Percentiles rank a stretch among this genome's conserved stretches.
Evolutionary conservation across 805 yeast genomes (phyloP).

Genomic region (Debaryomyces maramus): DNA sequence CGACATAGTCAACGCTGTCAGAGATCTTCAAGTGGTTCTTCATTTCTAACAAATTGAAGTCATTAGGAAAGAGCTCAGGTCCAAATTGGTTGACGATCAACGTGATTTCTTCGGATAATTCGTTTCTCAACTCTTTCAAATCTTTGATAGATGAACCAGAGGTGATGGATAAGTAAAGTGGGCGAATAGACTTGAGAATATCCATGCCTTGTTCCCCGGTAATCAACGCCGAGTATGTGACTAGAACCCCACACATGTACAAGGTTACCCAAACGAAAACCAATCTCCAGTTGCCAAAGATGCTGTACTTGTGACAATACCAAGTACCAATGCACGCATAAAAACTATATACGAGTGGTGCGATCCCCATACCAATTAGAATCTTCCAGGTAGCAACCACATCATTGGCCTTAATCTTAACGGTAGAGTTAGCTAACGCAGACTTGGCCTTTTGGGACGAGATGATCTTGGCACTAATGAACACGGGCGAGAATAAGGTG

Average conservation of each 20-base stretch:
- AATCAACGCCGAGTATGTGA: constrained; percentile 87
- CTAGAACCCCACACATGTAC: constrained; percentile 64
- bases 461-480: constrained; percentile 70
- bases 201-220: constrained; percentile 95
- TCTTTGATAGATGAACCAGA: constrained; percentile 57
- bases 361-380: constrained; percentile 80
- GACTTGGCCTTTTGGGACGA: constrained; percentile 70
- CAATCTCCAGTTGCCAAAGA: constrained; percentile 21
- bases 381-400: constrained; percentile 98
- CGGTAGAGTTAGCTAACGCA: constrained; percentile 85
- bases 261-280: constrained; percentile 46
- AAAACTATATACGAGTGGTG: constrained; percentile 80
- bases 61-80: constrained; percentile 77
- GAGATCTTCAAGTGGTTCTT: constrained; percentile 36
- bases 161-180: constrained; percentile 66
- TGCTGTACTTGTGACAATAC: constrained; percentile 23
- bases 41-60: constrained; percentile 61
- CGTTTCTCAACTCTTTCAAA: constrained; percentile 60
- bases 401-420: constrained; percentile 88
- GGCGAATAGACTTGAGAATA: constrained; percentile 76
- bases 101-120: constrained; percentile 71
- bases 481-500: constrained; percentile 83
- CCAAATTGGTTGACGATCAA: constrained; percentile 79
- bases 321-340: constrained; percentile 67
- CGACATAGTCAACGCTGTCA: constrained; percentile 28